Evolutionary conservation across 192 early-diverging fungal genomes (phyloP), one percentile per base, ranked within the genome.

Genomic region (Podila horticola): DNA sequence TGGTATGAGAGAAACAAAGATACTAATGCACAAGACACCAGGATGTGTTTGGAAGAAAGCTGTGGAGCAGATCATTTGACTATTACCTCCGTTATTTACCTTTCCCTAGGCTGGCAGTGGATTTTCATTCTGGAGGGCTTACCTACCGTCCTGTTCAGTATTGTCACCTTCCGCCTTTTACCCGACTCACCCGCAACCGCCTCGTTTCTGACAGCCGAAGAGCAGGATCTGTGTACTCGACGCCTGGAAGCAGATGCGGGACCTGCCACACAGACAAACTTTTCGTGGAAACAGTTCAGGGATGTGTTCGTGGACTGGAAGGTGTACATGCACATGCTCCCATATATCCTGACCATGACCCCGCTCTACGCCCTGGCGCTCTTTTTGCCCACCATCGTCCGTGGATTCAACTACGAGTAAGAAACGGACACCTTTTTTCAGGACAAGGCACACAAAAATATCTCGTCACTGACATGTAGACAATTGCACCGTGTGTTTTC

Each of bases 341-440:
- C 88, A 19, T 90, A 89, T 66, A 91, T 93, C 55, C 84, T 87
- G 2, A 84, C 87, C 61, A 82, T 85, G 64, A 92, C 85, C 24
- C 89, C 92, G 4, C 62, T 89, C 7, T 91, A 90, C 38, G 87
- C 89, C 38, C 83, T 91, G 57, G 82, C 87, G 50, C 88, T 92
- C 26, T 93, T 93, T 74, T 64, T 95, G 52, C 92, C 93, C 1
- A 90, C 87, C 24, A 92, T 95, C 38, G 82, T 95, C 61, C 73
- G 79, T 45, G 81, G 84, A 33, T 88, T 95, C 84, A 89, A 91
- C 11, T 91, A 87, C 51, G 62, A 75, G 67, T 71, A 52, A 41
- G 67, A 12, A 12, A 17, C 0, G 11, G 41, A 45, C 33, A 34
- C n/a, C 58, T 19, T 17, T 45, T 45, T 38, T n/a, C n/a, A n/a